Conservation (phyloP, 768 basidiomycete species). For the Suillus discolor region DNA sequence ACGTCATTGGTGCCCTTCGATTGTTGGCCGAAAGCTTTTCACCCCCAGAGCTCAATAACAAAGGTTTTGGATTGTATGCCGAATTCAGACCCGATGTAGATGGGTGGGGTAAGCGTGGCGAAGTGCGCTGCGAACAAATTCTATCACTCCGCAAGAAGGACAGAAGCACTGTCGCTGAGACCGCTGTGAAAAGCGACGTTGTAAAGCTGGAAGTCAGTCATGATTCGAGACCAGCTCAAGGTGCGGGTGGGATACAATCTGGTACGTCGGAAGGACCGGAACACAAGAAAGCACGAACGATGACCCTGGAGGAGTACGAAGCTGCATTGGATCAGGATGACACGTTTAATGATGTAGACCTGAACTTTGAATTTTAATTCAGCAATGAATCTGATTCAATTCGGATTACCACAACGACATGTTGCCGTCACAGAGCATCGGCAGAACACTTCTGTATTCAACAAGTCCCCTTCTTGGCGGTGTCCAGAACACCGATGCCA, state of each 20-base stretch:
- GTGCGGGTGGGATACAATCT: conserved; percentile 10
- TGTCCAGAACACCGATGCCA: background rate
- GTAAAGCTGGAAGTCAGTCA: conserved; percentile 22
- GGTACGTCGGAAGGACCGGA: conserved; percentile 26
- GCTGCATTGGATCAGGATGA: conserved; percentile 48
- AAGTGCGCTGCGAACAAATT: conserved; percentile 70
- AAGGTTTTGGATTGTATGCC: conserved; percentile 80
- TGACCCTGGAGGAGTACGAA: conserved; percentile 57
- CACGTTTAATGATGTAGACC: conserved; percentile 47
- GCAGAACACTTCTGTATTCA: background rate
- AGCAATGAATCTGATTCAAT: conserved; percentile 17
- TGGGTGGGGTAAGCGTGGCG: conserved; percentile 84
- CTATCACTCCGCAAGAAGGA: conserved; percentile 53
- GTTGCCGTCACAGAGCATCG: background rate
- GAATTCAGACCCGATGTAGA: conserved; percentile 83
- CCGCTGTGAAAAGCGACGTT: conserved; percentile 14
- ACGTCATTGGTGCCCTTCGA: conserved; percentile 76
- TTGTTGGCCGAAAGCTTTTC: conserved; percentile 65
- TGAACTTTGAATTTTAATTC: conserved; percentile 23
- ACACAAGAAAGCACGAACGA: conserved; percentile 42
- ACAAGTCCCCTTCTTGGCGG: background rate
- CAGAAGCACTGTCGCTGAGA: conserved; percentile 11
- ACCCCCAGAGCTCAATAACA: conserved; percentile 57
- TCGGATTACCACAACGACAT: conserved; percentile 3
- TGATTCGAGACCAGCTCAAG: conserved; percentile 9